Percentiles rank a stretch among this genome's conserved stretches.
These are phyloP conservation scores for Aspergillus sojae DNA, from an alignment of 2,329 filamentous ascomycete species.

Conservation along the genomic window DNA sequence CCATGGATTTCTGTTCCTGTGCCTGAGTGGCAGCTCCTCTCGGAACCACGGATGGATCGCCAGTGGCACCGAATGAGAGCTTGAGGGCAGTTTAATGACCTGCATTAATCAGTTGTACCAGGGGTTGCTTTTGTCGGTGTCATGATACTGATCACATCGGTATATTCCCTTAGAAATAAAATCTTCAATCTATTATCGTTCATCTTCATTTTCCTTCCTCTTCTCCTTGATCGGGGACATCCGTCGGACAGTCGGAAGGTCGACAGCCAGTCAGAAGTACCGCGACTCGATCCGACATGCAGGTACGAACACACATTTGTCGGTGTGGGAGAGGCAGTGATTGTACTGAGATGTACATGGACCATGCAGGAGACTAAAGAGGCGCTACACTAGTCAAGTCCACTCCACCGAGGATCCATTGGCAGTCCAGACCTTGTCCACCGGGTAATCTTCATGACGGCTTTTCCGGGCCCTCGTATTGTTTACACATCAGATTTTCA, in stretches of 20 bases:
- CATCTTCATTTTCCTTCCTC: no score
- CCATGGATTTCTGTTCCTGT: background rate
- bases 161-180: no score
- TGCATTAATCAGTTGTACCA: background rate
- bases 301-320: background rate
- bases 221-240: background rate
- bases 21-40: background rate
- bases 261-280: background rate
- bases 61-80: background rate
- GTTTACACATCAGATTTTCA: background rate
- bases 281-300: background rate
- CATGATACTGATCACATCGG: background rate
- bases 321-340: background rate
- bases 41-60: background rate
- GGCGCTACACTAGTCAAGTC: background rate
- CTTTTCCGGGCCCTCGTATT: background rate
- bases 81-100: background rate
- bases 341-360: background rate
- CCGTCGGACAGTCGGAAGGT: background rate
- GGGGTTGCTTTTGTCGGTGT: no score
- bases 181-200: no score
- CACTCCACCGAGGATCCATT: background rate
- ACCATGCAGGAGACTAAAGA: background rate
- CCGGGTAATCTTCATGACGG: no score
- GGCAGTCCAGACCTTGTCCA: background rate